Evolutionary conservation across 805 yeast genomes (phyloP).

Genomic region (Schwanniomyces polymorphus): DNA sequence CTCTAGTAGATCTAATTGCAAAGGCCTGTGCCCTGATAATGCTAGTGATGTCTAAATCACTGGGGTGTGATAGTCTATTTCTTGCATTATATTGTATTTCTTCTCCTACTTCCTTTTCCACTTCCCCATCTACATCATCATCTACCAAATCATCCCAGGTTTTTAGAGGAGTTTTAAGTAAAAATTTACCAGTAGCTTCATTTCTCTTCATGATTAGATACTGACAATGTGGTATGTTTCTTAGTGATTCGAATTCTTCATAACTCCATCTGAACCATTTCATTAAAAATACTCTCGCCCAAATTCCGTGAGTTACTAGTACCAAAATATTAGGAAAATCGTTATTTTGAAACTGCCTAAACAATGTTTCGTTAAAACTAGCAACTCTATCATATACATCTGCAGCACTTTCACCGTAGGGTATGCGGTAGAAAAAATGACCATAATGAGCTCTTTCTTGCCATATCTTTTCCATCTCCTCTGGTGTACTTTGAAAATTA

Average conservation of each 20-base stretch:
- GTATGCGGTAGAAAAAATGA: constrained; percentile 76
- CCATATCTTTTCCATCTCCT: constrained; percentile 81
- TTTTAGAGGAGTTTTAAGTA: constrained; percentile 57
- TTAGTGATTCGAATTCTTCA: constrained; percentile 80
- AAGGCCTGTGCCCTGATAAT: constrained; percentile 38
- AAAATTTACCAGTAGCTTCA: constrained; percentile 49
- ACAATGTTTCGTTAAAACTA: constrained; percentile 83
- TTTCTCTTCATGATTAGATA: constrained; percentile 74
- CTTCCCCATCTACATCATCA: constrained; percentile 37
- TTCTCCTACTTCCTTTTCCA: constrained; percentile 33
- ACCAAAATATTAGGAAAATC: constrained; percentile 80
- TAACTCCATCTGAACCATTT: constrained; percentile 94
- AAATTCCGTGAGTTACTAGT: constrained; percentile 89
- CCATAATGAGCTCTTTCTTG: constrained; percentile 86
- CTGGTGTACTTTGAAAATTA: constrained; percentile 76
- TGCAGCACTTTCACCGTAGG: constrained; percentile 94
- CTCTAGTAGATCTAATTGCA: constrained; percentile 36
- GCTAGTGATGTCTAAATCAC: constrained; percentile 38
- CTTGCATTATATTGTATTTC: constrained; percentile 39
- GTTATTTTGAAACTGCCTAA: constrained; percentile 70
- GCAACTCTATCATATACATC: constrained; percentile 92
- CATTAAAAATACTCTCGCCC: constrained; percentile 91
- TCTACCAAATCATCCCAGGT: constrained; percentile 70
- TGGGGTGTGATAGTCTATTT: constrained; percentile 28
- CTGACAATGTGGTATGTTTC: constrained; percentile 83